Base-by-base conservation (phyloP, 371 early-diverging fungal species). In the Capillidium heterosporum region DNA sequence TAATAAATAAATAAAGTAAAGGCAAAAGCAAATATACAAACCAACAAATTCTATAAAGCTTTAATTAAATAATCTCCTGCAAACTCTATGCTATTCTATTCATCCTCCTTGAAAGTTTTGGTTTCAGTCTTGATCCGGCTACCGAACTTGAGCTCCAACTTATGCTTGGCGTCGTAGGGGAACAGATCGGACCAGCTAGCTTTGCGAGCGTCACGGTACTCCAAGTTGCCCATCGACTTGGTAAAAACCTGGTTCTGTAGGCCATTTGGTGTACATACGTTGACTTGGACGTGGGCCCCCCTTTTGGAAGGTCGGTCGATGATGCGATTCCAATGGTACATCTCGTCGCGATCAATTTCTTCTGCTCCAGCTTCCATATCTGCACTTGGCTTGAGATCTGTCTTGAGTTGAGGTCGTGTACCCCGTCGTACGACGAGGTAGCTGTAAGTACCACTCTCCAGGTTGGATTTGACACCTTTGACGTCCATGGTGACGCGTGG, bases 101-200 rank as follows among this genome's bases (percentile, higher is more conserved):
- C 5, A 44, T 44, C 44, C 8, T 19, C 44, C 7, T 7, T 19
- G 19, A 44, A 15, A 19, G 44, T 44, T 44, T 19, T 8, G 19
- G 44, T 44, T 44, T 44, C 23, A 8, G 44, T 15, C 44, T 35
- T 35, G 13, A 35, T 35, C 13, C 13, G 4, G 13, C 7, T 35
- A 35, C 35, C 35, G 13, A 35, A 35, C 35, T 35, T 35, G 7
- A 35, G 13, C 35, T 35, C 35, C 13, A 35, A 35, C 35, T 35
- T 35, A 35, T 35, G 35, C 28, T 83, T 83, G 26, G 81, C 71
- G n/a, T 56, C 55, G 60, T 87, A 84, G 49, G 89, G 88, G 60
- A 85, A 84, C 29, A 84, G 58, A 59, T 89, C 89, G 44, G 87
- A 88, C 88, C 89, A 88, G 61, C 65, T 71, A 0, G 76, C 69